phyloP scores from a whole-genome alignment of 108 stramenopile species.

The Cyclotella baltica region DNA sequence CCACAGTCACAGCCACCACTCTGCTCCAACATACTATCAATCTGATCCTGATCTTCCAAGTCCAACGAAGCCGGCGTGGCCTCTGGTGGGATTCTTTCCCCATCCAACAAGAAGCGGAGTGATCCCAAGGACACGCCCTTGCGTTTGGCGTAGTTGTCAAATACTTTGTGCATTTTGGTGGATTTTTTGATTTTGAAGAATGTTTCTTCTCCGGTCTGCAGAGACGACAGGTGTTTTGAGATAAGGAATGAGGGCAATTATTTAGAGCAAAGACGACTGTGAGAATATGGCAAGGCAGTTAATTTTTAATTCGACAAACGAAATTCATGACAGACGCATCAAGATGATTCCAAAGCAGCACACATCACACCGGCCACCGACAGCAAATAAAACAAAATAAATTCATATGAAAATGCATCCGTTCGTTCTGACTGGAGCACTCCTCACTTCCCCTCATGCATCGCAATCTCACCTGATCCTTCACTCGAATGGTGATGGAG shows the following conservation, averaged over 20 bases:
- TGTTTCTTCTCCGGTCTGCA: constrained; percentile 92
- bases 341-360: too few species aligned
- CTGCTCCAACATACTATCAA: constrained; percentile 95
- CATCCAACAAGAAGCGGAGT: constrained; percentile 94
- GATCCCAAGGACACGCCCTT: constrained; percentile 81
- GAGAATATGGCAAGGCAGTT: background rate
- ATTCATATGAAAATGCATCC: background rate
- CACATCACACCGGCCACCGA: too few species aligned
- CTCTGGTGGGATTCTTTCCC: constrained; percentile 86
- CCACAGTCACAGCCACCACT: constrained; percentile 63
- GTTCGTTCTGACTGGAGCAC: background rate
- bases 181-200: constrained; percentile 98
- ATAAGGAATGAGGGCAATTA: background rate
- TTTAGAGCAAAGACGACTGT: background rate
- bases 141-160: constrained; percentile 88
- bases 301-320: too few species aligned
- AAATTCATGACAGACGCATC: too few species aligned
- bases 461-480: constrained; percentile 80
- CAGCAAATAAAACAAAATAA: background rate
- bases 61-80: constrained; percentile 89
- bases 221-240: background rate
- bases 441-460: background rate
- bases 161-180: constrained; percentile 96
- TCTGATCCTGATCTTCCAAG: constrained; percentile 96
- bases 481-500: constrained; percentile 83